Conservation (phyloP, 768 basidiomycete genomes). For the Tephrocybe sp. region DNA sequence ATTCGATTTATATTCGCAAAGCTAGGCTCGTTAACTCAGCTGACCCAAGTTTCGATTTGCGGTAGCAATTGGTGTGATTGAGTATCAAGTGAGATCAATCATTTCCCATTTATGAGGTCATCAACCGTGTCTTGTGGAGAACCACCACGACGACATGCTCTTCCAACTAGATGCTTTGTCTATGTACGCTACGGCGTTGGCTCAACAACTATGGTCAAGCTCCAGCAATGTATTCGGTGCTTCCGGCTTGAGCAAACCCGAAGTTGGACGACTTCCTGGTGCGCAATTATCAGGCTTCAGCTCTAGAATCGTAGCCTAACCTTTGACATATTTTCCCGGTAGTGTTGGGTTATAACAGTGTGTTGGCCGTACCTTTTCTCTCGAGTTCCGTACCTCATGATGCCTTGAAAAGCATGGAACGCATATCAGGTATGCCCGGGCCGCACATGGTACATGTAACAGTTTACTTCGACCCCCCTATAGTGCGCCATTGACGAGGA, state of each 20-base stretch:
- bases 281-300: conserved; percentile 6
- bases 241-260: conserved; percentile 24
- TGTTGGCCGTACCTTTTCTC: conserved; percentile 19
- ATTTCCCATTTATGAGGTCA: too few relatives aligned
- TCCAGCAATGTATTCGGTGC: conserved; percentile 13
- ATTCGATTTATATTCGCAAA: too few relatives aligned
- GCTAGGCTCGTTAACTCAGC: too few relatives aligned
- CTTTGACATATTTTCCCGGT: background rate
- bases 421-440: conserved; percentile 52
- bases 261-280: conserved; percentile 37
- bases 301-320: background rate
- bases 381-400: background rate
- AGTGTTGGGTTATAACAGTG: conserved; percentile 69
- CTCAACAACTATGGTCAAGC: conserved; percentile 19
- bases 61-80: too few relatives aligned
- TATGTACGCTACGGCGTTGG: conserved; percentile 18
- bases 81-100: too few relatives aligned
- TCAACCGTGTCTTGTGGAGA: too few relatives aligned
- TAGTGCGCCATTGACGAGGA: conserved; percentile 60
- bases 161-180: conserved; percentile 1
- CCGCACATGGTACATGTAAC: background rate
- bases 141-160: too few relatives aligned
- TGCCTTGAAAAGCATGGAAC: conserved; percentile 53
- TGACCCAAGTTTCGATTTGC: too few relatives aligned
- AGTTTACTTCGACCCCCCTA: background rate